phyloP scores from a whole-genome alignment of 164 flowering plant species.

The Echeveria elegans region DNA sequence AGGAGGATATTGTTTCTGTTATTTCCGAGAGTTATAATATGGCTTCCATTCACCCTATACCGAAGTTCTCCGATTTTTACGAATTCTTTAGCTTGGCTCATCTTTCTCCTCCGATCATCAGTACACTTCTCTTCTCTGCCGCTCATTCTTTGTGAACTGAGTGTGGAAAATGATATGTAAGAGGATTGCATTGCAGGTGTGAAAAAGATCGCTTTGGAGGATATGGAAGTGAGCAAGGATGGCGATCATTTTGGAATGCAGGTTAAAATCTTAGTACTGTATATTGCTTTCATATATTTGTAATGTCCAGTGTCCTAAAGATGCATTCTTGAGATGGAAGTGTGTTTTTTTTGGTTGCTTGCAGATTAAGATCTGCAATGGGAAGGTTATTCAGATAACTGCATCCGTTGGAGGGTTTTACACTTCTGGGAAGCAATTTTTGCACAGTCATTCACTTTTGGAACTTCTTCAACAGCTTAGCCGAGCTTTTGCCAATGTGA shows the following conservation, averaged over 20 bases:
- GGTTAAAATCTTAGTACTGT: constrained; percentile 24
- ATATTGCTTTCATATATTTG: not conserved
- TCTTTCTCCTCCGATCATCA: constrained; percentile 58
- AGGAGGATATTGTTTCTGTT: constrained; percentile 15
- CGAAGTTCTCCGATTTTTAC: constrained; percentile 81
- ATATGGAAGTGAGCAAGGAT: constrained; percentile 33
- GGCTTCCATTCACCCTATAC: constrained; percentile 77
- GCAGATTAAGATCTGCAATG: constrained; percentile 91
- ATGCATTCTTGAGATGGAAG: not conserved
- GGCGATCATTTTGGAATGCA: constrained; percentile 78
- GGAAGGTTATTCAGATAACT: constrained; percentile 60
- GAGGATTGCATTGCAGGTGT: constrained; percentile 26
- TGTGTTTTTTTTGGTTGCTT: constrained; percentile 6
- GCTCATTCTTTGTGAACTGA: not conserved
- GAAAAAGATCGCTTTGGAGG: constrained; percentile 39
- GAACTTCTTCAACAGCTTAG: constrained; percentile 91
- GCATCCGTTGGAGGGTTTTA: constrained; percentile 81
- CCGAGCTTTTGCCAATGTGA: constrained; percentile 59
- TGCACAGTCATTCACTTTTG: constrained; percentile 58
- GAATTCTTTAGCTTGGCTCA: constrained; percentile 91
- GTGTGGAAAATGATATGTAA: not conserved
- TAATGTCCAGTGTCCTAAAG: too few relatives aligned
- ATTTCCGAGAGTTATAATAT: constrained; percentile 44
- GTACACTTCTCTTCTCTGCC: constrained; percentile 25
- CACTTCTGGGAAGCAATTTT: constrained; percentile 50